These are phyloP conservation scores for Crithidia expoeki DNA, from an alignment of 208 protist genomes.

Conservation along the genomic window DNA sequence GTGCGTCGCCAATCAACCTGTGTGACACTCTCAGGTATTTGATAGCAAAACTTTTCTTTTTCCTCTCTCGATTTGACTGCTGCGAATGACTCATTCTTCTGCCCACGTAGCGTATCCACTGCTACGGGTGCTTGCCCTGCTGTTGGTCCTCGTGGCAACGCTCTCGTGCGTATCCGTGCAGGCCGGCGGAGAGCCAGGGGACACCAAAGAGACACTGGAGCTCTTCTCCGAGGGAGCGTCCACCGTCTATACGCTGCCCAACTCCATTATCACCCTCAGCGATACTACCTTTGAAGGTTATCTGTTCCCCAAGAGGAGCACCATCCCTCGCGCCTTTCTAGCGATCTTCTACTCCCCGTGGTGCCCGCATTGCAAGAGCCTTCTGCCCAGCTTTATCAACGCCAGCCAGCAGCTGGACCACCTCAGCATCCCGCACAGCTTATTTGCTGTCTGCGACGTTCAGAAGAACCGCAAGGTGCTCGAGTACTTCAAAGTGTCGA, in stretches of 20 bases:
- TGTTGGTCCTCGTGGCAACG: constrained; percentile 8
- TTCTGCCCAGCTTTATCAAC: constrained; percentile 79
- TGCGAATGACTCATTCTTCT: neutral
- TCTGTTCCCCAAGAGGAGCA: constrained; percentile 52
- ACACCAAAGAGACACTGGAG: constrained; percentile 20
- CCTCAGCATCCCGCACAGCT: constrained; percentile 27
- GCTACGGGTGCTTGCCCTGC: constrained; percentile 5
- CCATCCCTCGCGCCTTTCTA: constrained; percentile 54
- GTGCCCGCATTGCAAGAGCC: constrained; percentile 80
- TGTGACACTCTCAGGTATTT: neutral
- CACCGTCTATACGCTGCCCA: constrained; percentile 38
- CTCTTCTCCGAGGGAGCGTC: constrained; percentile 28
- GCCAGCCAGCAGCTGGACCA: constrained; percentile 44
- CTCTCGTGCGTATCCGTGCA: neutral
- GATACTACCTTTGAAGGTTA: constrained; percentile 68
- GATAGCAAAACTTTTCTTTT: neutral
- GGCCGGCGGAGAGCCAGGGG: constrained; percentile 29
- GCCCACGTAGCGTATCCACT: neutral
- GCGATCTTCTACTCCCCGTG: constrained; percentile 85
- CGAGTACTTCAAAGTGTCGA: constrained; percentile 56
- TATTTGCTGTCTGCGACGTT: constrained; percentile 67
- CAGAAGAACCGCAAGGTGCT: constrained; percentile 45
- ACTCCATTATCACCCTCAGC: constrained; percentile 40
- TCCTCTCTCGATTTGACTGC: neutral
- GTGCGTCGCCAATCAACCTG: neutral